Conservation (phyloP, 2,329 filamentous ascomycete species). For the Piedraia hortae region DNA sequence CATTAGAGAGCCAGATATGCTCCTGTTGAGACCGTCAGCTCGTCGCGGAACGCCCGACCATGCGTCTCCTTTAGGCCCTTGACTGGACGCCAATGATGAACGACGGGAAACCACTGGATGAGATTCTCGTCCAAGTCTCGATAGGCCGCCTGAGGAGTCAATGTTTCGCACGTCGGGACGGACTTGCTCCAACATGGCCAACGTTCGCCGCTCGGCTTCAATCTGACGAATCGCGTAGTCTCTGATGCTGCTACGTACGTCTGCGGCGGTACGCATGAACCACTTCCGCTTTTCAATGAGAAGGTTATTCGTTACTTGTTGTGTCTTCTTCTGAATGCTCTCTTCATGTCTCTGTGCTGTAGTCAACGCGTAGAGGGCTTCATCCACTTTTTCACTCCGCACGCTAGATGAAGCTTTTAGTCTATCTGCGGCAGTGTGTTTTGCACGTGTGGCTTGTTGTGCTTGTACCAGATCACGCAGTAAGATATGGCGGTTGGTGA, state of each 20-base stretch:
- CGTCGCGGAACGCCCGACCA: slow-evolving; percentile 85
- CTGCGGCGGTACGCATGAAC: slow-evolving; percentile 66
- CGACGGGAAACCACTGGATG: slow-evolving; percentile 50
- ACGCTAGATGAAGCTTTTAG: slow-evolving; percentile 70
- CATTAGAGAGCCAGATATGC: slow-evolving; percentile 45
- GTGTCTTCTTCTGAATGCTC: slow-evolving; percentile 60
- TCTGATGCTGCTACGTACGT: slow-evolving; percentile 56
- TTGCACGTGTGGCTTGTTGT: slow-evolving; percentile 58
- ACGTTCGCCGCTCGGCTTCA: slow-evolving; percentile 71
- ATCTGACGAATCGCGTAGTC: slow-evolving; percentile 90
- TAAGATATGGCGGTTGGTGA: slow-evolving; percentile 91
- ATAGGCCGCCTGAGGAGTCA: slow-evolving; percentile 70
- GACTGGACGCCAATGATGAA: slow-evolving; percentile 59
- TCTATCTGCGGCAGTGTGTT: slow-evolving; percentile 62
- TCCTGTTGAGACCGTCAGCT: slow-evolving; percentile 50
- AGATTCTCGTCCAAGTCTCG: slow-evolving; percentile 63
- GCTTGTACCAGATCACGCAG: slow-evolving; percentile 81
- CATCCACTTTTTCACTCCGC: slow-evolving; percentile 83
- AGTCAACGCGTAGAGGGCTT: slow-evolving; percentile 74
- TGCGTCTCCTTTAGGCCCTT: slow-evolving; percentile 91
- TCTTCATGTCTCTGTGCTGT: slow-evolving; percentile 63
- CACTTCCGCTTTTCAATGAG: slow-evolving; percentile 70
- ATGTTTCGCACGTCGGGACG: slow-evolving; percentile 81
- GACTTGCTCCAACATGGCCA: slow-evolving; percentile 80
- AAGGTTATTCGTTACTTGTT: slow-evolving; percentile 68